A percentile compares a stretch with the other conserved stretches of the same genome.
Conservation (phyloP, 495 filamentous ascomycete species). For the Pyrenula aspistea region DNA sequence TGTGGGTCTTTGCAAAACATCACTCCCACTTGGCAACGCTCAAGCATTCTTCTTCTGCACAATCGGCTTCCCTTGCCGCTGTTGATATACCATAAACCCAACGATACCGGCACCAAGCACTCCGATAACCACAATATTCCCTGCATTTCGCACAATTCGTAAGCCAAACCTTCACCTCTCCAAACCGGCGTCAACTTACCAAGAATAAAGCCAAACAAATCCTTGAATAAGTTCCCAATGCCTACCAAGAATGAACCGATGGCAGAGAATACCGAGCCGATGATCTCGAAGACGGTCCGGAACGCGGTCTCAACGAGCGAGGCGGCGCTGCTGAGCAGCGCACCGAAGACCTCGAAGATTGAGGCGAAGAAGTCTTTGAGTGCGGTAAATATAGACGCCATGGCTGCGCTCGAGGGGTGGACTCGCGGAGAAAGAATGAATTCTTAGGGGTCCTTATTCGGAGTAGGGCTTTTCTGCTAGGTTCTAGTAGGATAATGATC, state of each 20-base stretch:
- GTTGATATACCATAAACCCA: background rate
- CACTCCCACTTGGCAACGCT: too few species aligned
- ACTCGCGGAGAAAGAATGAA: too few species aligned
- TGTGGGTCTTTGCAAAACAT: constrained; percentile 3
- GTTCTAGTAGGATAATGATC: too few species aligned
- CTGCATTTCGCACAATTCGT: background rate
- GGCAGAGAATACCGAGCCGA: background rate
- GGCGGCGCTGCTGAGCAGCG: background rate
- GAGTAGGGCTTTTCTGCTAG: too few species aligned
- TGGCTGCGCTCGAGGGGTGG: background rate
- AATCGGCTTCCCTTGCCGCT: background rate
- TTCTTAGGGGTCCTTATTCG: too few species aligned
- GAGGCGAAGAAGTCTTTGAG: background rate
- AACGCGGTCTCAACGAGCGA: background rate
- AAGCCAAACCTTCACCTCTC: too few species aligned
- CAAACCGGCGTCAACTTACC: background rate
- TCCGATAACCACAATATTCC: background rate
- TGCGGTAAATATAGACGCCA: background rate
- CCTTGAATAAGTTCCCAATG: background rate
- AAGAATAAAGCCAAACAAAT: background rate
- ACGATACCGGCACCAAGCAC: background rate
- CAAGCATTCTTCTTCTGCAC: background rate
- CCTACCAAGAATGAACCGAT: background rate
- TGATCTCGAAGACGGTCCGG: background rate
- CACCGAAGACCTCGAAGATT: background rate